phyloP scores from a whole-genome alignment of 2,329 filamentous ascomycete genomes.

The Sporothrix schenckii region DNA sequence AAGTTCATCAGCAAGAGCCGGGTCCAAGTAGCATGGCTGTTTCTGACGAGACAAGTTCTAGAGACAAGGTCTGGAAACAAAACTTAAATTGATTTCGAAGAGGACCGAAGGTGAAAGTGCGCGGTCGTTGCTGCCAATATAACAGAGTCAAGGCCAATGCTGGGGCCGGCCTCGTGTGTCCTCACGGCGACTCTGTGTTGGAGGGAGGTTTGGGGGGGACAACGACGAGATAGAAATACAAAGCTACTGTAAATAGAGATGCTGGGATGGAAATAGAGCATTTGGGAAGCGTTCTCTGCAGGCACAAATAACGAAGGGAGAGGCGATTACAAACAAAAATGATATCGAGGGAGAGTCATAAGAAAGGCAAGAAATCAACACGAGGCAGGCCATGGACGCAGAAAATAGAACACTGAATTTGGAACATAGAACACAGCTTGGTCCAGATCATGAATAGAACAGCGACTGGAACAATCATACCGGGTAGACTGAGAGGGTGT shows the following conservation, averaged over 20 bases:
- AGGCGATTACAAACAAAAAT: background rate
- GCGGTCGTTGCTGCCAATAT: constrained; percentile 10
- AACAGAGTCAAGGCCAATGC: background rate
- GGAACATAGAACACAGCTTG: too few species aligned
- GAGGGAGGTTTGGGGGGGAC: background rate
- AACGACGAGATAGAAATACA: background rate
- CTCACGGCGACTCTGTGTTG: background rate
- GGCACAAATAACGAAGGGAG: background rate
- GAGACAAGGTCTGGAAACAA: background rate
- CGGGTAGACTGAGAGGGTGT: background rate
- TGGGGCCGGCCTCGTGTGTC: background rate
- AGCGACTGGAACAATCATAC: background rate
- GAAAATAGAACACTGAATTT: background rate
- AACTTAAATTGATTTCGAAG: background rate
- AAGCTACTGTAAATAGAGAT: background rate
- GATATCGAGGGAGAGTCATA: background rate
- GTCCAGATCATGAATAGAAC: background rate
- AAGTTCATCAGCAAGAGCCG: background rate
- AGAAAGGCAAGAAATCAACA: constrained; percentile 2
- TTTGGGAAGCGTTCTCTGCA: background rate
- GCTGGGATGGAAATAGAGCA: constrained; percentile 9
- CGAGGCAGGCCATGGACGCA: background rate
- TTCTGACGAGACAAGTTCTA: constrained; percentile 29
- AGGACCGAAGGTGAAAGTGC: background rate
- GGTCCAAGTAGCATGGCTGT: constrained; percentile 28